Percentiles rank a stretch among this genome's conserved stretches.
phyloP scores from a whole-genome alignment of 441 rosid species.

The Metrosideros polymorpha region DNA sequence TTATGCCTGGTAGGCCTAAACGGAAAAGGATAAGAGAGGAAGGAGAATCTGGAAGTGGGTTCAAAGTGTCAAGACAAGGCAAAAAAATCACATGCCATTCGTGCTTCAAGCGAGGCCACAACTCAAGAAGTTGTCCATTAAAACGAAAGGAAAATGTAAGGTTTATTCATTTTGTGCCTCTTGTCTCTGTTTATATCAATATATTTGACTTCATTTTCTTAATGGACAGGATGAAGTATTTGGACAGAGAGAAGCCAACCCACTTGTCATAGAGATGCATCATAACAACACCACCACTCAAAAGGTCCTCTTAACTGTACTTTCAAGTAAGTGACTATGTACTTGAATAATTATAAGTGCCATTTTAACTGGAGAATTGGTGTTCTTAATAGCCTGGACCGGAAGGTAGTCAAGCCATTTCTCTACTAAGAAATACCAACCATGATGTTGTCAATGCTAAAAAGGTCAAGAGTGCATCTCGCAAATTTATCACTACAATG shows the following conservation, averaged over 20 bases:
- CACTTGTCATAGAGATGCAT: background rate
- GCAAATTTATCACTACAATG: background rate
- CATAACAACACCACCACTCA: background rate
- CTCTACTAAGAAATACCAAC: background rate
- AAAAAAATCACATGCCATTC: background rate
- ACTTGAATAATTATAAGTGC: background rate
- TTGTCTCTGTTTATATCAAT: too few relatives aligned
- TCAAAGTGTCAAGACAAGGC: background rate
- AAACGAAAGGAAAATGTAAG: too few relatives aligned
- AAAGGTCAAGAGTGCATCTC: background rate
- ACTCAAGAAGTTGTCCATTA: background rate
- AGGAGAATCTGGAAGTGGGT: background rate
- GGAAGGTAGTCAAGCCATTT: background rate
- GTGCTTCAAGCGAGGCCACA: background rate
- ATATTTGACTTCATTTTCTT: too few relatives aligned
- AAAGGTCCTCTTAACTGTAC: background rate
- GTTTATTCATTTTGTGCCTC: too few relatives aligned
- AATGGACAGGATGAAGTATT: background rate
- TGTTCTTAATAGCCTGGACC: background rate
- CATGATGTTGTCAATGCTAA: background rate
- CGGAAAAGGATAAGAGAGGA: background rate
- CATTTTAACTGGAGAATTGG: background rate
- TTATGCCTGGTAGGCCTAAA: background rate
- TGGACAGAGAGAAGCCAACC: background rate
- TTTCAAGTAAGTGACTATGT: background rate